Evolutionary conservation across 2,329 filamentous ascomycete genomes (phyloP).

Genomic region (Aureobasidium sp.): DNA sequence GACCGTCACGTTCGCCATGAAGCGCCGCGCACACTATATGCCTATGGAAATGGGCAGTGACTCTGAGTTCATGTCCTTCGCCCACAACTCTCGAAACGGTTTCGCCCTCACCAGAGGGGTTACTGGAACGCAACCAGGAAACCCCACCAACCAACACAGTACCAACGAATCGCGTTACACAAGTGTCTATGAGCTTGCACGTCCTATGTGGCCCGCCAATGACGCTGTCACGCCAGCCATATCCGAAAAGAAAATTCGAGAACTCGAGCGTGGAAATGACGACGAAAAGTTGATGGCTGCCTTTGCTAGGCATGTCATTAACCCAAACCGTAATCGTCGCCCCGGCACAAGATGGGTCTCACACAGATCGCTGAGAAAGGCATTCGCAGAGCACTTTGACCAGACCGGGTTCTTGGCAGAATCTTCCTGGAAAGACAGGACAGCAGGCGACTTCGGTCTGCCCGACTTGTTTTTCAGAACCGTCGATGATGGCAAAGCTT

Average conservation of each 20-base stretch:
- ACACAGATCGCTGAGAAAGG: neutral
- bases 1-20: neutral
- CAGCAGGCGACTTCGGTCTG: neutral
- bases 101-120: neutral
- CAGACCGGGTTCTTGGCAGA: neutral
- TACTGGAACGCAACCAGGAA: neutral
- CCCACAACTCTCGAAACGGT: neutral
- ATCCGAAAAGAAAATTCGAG: neutral
- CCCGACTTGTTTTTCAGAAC: neutral
- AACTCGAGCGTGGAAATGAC: neutral
- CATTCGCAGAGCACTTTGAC: neutral
- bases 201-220: neutral
- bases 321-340: neutral
- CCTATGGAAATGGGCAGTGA: neutral
- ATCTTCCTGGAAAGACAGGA: neutral
- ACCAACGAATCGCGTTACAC: neutral
- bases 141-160: neutral
- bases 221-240: neutral
- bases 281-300: neutral
- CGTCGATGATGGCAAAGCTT: neutral
- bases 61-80: neutral
- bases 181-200: neutral
- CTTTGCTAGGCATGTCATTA: neutral
- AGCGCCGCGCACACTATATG: neutral
- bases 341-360: neutral